Base-by-base conservation (phyloP, 441 rosid genomes). In the Aleurites moluccanus region DNA sequence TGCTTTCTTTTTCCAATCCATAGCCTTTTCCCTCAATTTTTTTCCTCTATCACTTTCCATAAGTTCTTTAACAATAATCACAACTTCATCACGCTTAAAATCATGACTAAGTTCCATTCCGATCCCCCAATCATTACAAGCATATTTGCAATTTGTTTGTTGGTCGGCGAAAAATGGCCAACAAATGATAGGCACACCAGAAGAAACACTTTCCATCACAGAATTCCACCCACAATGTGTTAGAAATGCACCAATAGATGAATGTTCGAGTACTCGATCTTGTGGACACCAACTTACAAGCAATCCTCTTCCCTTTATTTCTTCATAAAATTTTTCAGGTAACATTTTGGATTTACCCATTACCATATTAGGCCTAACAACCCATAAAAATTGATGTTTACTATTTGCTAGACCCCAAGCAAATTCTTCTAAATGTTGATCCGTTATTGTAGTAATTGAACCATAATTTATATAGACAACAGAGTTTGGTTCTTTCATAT, bases 161-260 rank as follows among this genome's bases (percentile, higher is more conserved):
- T 57, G 62, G 16, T 57, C 30, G 2, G 62, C 28, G 14, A 57
- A 10, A 23, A 57, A 57, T 9, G 62, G 62, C 30, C 62, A 21
- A 23, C 62, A 57, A 23, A 57, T 23, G 16, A 57, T 21, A 8
- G 62, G 62, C 14, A 7, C 14, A 25, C 28, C 62, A 0, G 4
- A 10, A 57, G 30, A 57, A 25, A 57, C 4, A 23, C 62, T 21
- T 57, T 57, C 62, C 30, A 16, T 53, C 0, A 70, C 77, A 0
- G 85, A 82, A 52, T 82, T 82, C 83, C 81, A 79, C 15, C 85
- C 77, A 16, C 73, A 57, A 44, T 79, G 85, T 0, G 80, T 60
- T 25, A 79, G 49, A 77, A 82, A 79, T 0, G 69, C 81, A 7
- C 78, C 75, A 0, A 80, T 40, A 0, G 83, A 64, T 0, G 67